A percentile compares a stretch with the other conserved stretches of the same genome.
These are phyloP conservation scores for Linum trigynum DNA, from an alignment of 345 rosid species.

Conservation along the genomic window DNA sequence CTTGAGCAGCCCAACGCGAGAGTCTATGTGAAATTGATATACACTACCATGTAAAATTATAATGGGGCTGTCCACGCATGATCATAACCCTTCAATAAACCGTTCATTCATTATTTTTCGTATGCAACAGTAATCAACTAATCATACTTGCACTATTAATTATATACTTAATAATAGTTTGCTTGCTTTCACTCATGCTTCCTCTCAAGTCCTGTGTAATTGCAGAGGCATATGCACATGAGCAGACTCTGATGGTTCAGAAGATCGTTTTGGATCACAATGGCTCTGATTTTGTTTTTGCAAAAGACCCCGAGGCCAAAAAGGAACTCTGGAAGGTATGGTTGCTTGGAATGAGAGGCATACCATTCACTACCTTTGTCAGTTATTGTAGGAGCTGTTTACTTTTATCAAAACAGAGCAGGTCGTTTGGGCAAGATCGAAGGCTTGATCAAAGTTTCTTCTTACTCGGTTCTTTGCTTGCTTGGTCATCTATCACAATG, in stretches of 20 bases:
- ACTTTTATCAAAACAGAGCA: not conserved
- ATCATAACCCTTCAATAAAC: no score
- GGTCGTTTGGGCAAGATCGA: no score
- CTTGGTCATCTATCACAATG: not conserved
- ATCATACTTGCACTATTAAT: no score
- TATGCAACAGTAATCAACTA: no score
- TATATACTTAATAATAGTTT: no score
- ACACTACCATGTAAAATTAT: no score
- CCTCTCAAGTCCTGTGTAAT: constrained; percentile 2
- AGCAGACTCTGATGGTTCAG: constrained; percentile 77
- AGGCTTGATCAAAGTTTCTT: not conserved
- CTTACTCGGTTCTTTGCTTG: not conserved
- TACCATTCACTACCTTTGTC: not conserved
- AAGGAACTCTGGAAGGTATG: constrained; percentile 87
- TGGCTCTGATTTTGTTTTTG: constrained; percentile 78
- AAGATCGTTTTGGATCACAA: constrained; percentile 69
- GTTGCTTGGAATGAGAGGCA: constrained; percentile 6
- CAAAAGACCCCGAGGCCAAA: constrained; percentile 76
- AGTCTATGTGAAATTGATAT: no score
- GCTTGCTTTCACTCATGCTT: not conserved
- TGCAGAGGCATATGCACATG: constrained; percentile 72
- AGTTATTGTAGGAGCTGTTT: not conserved
- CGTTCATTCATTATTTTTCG: no score
- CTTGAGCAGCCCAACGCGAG: no score
- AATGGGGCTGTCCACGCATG: no score